Evolutionary conservation across 352 stramenopile species (phyloP), one percentile per base, ranked within the genome.

Genomic region (Phytopythium boreale): DNA sequence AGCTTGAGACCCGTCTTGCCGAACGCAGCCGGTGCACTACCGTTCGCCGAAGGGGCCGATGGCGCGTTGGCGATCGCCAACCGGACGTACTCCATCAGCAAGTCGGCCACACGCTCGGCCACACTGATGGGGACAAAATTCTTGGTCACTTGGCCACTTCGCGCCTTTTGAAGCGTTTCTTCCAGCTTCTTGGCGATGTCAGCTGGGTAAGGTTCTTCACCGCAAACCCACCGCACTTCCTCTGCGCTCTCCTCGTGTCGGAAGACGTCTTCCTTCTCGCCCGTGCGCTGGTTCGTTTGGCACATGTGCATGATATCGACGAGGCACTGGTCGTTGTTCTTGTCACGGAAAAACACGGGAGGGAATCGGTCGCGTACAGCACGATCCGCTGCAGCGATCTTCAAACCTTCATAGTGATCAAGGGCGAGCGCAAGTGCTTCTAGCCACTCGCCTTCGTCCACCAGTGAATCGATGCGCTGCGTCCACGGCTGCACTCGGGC

Each of bases 381-480:
- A 47, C 87, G 80, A 56, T 93, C 86, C 4, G 83, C 79, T 0
- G 87, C 87, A 2, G 86, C 86, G 19, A 91, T 78, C 59, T 95
- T 94, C 3, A 97, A 67, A 34, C 89, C 93, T 81, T 98, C 94
- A 49, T 97, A 98, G 65, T 99, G 91, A 71, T 99, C 95, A 37
- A 99, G 76, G 9, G 95, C 93, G n/a, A 98, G 76, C 29, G 95
- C 93, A 19, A 99, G 83, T 3, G 96, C 97, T 71, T 99, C 95
- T 8, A 99, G 81, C 96, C 97, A 99, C 76, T 99, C 95, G 49
- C 96, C 96, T 68, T 98, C 91, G 59, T 98, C 90, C 55, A 98
- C 92, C 19, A 99, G 74, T 44, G 89, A 93, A 58, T 97, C 91
- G 53, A 99, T 97, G 61, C 95, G 88, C 66, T 97, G 81, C 34